Evolutionary conservation across 2,329 filamentous ascomycete species (phyloP), one percentile per base, ranked within the genome.

Genomic region (Scedosporium dehoogii): DNA sequence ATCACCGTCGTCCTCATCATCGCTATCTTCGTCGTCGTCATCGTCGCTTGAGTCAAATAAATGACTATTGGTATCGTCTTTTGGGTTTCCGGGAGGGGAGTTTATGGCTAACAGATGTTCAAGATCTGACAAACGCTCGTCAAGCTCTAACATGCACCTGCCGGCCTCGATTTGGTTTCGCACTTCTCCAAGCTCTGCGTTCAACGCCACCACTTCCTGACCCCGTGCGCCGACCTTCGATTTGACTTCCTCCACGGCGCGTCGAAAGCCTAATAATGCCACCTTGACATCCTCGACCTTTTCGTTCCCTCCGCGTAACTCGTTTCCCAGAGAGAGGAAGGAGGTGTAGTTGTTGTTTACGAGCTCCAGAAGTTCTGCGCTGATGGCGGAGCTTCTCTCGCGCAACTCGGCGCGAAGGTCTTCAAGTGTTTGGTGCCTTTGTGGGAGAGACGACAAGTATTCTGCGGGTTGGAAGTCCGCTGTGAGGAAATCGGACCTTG

Each of bases 321-420:
- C 90, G 57, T 83, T 85, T 0, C 94, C 96, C 0, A 99, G 77
- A 0, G 87, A 87, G 4, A 99, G 75, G 69, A 99, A 99, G 63
- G 93, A 89, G 58, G 91, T 88, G 73, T 99, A 97, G 74, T 99
- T 96, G 60, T 88, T 84, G 71, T 99, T 99, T 67, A 99, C 94
- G 6, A 99, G 84, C 75, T 97, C 93, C 18, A 99, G 81, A 2
- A 99, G 81, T 76, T 99, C 94, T 65, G 88, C 85, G 69, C 87
- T 90, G 65, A 99, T 87, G 21, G 88, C 82, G 68, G 90, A 85
- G 67, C 87, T 90, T 60, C 96, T 83, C 63, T 92, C 85, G 55
- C 92, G 87, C 16, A 99, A 81, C 70, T 99, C 96, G 4, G 87
- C 78, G 42, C 93, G 90, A 38, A 99, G 80, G 73, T 99, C 94